Conservation (phyloP, 1,139 yeast genomes). For the Pichia sp. region DNA sequence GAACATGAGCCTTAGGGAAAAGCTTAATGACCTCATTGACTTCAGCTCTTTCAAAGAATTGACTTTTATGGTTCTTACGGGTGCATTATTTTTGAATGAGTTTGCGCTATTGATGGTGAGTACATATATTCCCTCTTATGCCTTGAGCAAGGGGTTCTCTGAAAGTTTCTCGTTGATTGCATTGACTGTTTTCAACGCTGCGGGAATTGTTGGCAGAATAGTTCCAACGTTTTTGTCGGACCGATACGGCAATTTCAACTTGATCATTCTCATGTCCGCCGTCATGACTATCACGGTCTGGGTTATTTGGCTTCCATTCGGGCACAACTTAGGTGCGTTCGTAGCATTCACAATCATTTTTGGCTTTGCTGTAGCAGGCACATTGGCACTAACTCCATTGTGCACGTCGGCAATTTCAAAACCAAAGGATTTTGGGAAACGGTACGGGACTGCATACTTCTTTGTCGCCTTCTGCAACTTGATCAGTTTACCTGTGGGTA, state of each 20-base stretch:
- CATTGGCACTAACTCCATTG: slow-evolving; percentile 45
- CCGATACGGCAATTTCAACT: slow-evolving; percentile 54
- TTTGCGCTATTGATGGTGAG: slow-evolving; percentile 48
- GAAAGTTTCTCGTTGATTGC: slow-evolving; percentile 49
- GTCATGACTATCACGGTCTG: slow-evolving; percentile 39
- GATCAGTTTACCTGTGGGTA: slow-evolving; percentile 47
- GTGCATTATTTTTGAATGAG: slow-evolving; percentile 38
- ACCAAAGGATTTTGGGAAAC: slow-evolving; percentile 46
- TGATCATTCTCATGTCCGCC: slow-evolving; percentile 41
- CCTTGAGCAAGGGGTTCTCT: slow-evolving; percentile 48
- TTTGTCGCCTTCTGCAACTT: slow-evolving; percentile 43
- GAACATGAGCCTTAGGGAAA: slow-evolving; percentile 15
- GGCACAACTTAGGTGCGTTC: slow-evolving; percentile 36
- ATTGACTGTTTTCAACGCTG: slow-evolving; percentile 53
- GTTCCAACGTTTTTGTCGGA: slow-evolving; percentile 54
- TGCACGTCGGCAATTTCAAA: slow-evolving; percentile 49
- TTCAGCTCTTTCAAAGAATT: slow-evolving; percentile 27
- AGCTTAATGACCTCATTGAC: slow-evolving; percentile 25
- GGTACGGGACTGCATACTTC: slow-evolving; percentile 46
- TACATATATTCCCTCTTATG: slow-evolving; percentile 55
- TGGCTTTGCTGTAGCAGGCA: slow-evolving; percentile 52
- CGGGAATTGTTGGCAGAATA: slow-evolving; percentile 56
- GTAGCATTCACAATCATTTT: slow-evolving; percentile 46
- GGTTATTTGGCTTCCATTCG: slow-evolving; percentile 54
- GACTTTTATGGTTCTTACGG: slow-evolving; percentile 24